phyloP scores from a whole-genome alignment of 1,139 yeast genomes.

The Taphrina flavorubra region DNA sequence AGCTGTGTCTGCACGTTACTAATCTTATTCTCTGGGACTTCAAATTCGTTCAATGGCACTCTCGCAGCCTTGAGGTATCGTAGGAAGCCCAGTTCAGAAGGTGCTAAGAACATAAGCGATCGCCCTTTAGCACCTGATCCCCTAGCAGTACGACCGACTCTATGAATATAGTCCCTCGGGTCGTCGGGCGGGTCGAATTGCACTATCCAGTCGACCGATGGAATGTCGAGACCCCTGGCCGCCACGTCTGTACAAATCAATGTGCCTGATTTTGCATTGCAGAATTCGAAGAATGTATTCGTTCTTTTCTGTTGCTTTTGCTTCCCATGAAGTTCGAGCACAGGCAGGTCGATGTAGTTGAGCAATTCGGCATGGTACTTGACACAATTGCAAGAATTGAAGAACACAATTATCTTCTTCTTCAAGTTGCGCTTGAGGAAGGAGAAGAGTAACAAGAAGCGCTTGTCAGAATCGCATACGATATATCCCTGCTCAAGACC shows the following conservation, averaged over 20 bases:
- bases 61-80: slow-evolving; percentile 94
- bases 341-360: slow-evolving; percentile 95
- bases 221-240: slow-evolving; percentile 96
- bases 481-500: slow-evolving; percentile 98
- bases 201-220: slow-evolving; percentile 96
- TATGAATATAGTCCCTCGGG: slow-evolving; percentile 96
- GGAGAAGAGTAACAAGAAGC: slow-evolving; percentile 86
- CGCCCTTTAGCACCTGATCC: slow-evolving; percentile 91
- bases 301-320: slow-evolving; percentile 98
- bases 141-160: slow-evolving; percentile 98
- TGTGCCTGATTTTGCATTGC: slow-evolving; percentile 94
- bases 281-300: slow-evolving; percentile 94
- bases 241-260: slow-evolving; percentile 96
- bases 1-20: slow-evolving; percentile 95
- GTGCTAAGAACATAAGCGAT: slow-evolving; percentile 91
- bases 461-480: slow-evolving; percentile 92
- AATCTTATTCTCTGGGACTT: slow-evolving; percentile 88
- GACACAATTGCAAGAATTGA: slow-evolving; percentile 96
- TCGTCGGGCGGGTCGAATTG: slow-evolving; percentile 99
- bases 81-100: slow-evolving; percentile 90
- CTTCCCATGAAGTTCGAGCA: slow-evolving; percentile 92
- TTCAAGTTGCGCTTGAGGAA: slow-evolving; percentile 84
- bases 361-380: slow-evolving; percentile 92
- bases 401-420: slow-evolving; percentile 90
- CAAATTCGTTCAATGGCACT: slow-evolving; percentile 95